Conservation (phyloP, 257 asterid genomes). For the Apocynum venetum region DNA sequence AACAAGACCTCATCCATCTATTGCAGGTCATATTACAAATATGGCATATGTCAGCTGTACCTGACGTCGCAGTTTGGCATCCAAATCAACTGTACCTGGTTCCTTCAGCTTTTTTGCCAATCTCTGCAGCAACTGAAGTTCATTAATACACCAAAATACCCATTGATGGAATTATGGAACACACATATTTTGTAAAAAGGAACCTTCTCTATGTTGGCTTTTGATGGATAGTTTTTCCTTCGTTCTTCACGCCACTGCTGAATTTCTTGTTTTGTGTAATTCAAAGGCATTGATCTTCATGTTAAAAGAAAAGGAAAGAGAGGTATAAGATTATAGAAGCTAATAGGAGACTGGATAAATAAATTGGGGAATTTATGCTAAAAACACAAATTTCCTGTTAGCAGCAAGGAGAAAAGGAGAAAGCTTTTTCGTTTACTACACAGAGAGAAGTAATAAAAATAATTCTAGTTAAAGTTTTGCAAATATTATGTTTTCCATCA, state of each 20-base stretch:
- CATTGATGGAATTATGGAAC: background rate
- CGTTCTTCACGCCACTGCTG: conserved; percentile 83
- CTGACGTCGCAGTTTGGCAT: conserved; percentile 70
- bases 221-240: conserved; percentile 68
- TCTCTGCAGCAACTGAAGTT: conserved; percentile 47
- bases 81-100: conserved; percentile 40
- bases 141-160: conserved; percentile 9
- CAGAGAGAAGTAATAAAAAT: background rate
- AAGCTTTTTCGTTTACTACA: background rate
- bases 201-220: conserved; percentile 63
- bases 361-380: background rate
- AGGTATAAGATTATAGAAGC: background rate
- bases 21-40: background rate
- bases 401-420: background rate
- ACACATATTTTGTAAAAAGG: conserved; percentile 15
- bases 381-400: background rate
- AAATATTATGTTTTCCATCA: background rate
- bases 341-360: background rate
- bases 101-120: conserved; percentile 35
- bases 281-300: conserved; percentile 45
- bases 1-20: background rate
- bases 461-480: background rate
- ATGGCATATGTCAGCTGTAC: conserved; percentile 33
- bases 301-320: conserved; percentile 13
- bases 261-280: conserved; percentile 80